phyloP scores from a whole-genome alignment of 441 rosid genomes.

The Gossypium gossypioides region DNA sequence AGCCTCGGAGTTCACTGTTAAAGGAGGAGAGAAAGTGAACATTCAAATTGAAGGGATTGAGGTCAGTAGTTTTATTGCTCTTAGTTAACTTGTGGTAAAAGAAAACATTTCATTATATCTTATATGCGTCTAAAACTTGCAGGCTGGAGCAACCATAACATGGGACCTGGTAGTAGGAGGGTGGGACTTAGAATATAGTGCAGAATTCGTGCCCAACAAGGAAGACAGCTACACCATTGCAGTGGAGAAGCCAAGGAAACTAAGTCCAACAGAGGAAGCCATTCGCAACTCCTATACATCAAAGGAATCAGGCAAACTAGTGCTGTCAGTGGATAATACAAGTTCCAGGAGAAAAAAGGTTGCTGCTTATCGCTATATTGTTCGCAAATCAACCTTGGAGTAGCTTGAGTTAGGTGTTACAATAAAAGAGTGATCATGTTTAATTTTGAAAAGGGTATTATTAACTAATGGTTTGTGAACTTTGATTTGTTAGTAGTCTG shows the following conservation, averaged over 20 bases:
- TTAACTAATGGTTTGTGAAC: constrained; percentile 16
- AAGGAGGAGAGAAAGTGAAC: constrained; percentile 92
- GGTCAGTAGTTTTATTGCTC: constrained; percentile 21
- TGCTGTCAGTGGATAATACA: constrained; percentile 76
- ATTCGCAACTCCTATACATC: constrained; percentile 64
- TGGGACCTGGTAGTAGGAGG: constrained; percentile 97
- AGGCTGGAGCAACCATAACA: constrained; percentile 77
- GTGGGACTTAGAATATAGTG: constrained; percentile 95
- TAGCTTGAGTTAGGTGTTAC: constrained; percentile 7
- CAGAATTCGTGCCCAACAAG: constrained; percentile 75
- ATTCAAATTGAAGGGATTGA: constrained; percentile 95
- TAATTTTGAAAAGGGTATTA: neutral
- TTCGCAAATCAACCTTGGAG: constrained; percentile 42
- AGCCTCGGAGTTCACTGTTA: constrained; percentile 79
- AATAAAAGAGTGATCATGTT: neutral
- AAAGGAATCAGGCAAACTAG: constrained; percentile 71
- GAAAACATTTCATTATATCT: neutral
- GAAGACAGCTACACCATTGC: constrained; percentile 72
- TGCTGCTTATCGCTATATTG: constrained; percentile 80
- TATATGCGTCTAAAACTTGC: neutral
- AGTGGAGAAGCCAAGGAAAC: constrained; percentile 60
- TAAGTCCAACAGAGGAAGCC: constrained; percentile 53
- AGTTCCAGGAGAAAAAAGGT: constrained; percentile 68
- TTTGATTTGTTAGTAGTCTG: neutral
- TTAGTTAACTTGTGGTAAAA: neutral